phyloP scores from a whole-genome alignment of 108 stramenopile genomes.

The Hondaea fermentalgiana region DNA sequence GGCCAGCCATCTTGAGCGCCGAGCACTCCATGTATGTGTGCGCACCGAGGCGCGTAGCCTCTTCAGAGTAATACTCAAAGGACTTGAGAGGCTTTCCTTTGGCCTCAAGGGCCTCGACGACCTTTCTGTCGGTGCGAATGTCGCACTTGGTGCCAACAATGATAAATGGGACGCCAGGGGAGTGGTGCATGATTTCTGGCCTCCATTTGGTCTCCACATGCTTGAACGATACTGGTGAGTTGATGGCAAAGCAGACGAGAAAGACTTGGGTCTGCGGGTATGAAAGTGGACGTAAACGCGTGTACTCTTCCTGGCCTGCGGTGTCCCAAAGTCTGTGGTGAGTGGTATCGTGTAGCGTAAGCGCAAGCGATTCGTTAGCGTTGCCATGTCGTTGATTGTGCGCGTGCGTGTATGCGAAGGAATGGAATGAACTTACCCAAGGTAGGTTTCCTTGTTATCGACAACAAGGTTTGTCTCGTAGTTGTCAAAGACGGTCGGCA shows the following conservation, averaged over 20 bases:
- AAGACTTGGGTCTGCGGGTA: conserved; percentile 61
- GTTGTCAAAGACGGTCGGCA: conserved; percentile 55
- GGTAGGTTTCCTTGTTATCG: conserved; percentile 11
- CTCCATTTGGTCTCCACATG: conserved; percentile 54
- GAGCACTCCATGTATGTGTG: not conserved
- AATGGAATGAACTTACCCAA: not conserved
- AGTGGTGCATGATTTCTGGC: conserved; percentile 44
- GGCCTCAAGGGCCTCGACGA: conserved; percentile 1
- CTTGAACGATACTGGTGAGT: conserved; percentile 41
- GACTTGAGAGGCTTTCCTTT: not conserved
- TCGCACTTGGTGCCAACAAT: conserved; percentile 52
- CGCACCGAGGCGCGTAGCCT: not conserved
- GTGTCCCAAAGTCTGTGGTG: conserved; percentile 47
- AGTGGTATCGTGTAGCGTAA: not conserved
- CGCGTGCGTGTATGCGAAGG: not conserved
- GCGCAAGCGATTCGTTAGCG: not conserved
- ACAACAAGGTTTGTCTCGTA: conserved; percentile 57
- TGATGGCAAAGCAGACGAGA: conserved; percentile 50
- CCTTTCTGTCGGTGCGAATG: conserved; percentile 29
- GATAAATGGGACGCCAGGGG: conserved; percentile 55
- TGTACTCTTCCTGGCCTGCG: conserved; percentile 63
- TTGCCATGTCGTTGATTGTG: not conserved
- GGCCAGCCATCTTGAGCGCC: not conserved
- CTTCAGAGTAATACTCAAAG: not conserved
- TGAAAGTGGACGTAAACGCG: conserved; percentile 52